A percentile compares a stretch with the other conserved stretches of the same genome.
Evolutionary conservation across 2,329 filamentous ascomycete species (phyloP).

Genomic region (Fusarium sp.): DNA sequence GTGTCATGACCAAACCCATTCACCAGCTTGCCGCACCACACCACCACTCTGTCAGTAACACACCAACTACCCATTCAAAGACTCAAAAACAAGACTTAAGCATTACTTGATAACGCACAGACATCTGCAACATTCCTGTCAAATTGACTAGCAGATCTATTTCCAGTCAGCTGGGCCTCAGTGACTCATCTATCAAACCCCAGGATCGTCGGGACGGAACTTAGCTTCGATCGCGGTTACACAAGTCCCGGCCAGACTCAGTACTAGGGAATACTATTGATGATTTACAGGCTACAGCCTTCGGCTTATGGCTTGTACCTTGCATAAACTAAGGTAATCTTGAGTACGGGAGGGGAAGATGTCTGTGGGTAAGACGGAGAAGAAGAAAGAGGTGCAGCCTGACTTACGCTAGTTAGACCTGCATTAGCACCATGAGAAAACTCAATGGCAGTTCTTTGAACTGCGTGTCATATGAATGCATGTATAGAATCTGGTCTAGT

Average conservation of each 20-base stretch:
- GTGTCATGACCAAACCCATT: not conserved
- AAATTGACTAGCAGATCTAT: not conserved
- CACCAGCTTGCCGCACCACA: not conserved
- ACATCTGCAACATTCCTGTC: not conserved
- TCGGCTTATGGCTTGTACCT: not conserved
- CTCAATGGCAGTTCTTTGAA: no score
- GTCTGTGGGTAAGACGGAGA: not conserved
- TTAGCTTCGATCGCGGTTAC: not conserved
- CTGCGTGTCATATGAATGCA: not conserved
- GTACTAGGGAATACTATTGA: not conserved
- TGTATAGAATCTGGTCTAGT: not conserved
- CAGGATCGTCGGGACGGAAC: not conserved
- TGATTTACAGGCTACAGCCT: not conserved
- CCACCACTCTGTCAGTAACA: not conserved
- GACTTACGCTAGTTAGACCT: not conserved
- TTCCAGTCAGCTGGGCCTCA: not conserved
- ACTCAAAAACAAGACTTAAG: not conserved
- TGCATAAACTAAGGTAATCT: conserved; percentile 7
- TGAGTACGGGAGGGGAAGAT: not conserved
- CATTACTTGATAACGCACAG: not conserved
- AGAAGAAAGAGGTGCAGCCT: not conserved
- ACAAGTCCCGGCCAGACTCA: not conserved
- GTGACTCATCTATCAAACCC: not conserved
- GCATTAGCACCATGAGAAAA: not conserved
- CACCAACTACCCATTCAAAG: not conserved